phyloP scores from a whole-genome alignment of 306 rosid genomes.

The Pyrus betulifolia region DNA sequence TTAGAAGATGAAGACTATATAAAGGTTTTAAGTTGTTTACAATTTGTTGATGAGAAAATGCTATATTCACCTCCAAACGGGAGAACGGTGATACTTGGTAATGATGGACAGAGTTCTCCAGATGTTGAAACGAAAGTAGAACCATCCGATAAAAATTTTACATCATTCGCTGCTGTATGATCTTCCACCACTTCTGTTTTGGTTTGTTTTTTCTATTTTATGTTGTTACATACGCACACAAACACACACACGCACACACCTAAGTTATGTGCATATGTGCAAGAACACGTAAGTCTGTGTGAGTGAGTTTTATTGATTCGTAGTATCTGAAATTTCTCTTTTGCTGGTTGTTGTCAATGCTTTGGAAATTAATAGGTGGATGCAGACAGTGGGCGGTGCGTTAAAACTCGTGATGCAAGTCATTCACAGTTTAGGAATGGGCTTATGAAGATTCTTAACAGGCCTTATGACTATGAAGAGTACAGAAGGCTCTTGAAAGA shows the following conservation, averaged over 20 bases:
- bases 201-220: conserved; percentile 1
- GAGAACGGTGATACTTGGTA: conserved; percentile 5
- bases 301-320: background rate
- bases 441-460: conserved; percentile 46
- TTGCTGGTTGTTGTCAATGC: conserved; percentile 10
- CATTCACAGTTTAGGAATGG: conserved; percentile 38
- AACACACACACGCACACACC: background rate
- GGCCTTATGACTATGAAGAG: conserved; percentile 48
- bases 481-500: background rate
- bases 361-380: conserved; percentile 23
- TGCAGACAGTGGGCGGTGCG: background rate
- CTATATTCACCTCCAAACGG: conserved; percentile 1
- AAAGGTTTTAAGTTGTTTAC: conserved; percentile 8
- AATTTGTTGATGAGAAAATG: conserved; percentile 7
- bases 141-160: conserved; percentile 6
- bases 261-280: background rate
- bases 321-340: background rate
- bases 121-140: conserved; percentile 26
- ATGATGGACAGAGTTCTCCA: conserved; percentile 18
- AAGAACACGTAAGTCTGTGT: background rate
- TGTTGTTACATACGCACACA: background rate
- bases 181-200: conserved; percentile 6
- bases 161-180: conserved; percentile 37
- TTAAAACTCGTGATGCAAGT: conserved; percentile 3
- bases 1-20: conserved; percentile 24